Evolutionary conservation across 257 asterid genomes (phyloP).

Genomic region (Solanum boliviense): DNA sequence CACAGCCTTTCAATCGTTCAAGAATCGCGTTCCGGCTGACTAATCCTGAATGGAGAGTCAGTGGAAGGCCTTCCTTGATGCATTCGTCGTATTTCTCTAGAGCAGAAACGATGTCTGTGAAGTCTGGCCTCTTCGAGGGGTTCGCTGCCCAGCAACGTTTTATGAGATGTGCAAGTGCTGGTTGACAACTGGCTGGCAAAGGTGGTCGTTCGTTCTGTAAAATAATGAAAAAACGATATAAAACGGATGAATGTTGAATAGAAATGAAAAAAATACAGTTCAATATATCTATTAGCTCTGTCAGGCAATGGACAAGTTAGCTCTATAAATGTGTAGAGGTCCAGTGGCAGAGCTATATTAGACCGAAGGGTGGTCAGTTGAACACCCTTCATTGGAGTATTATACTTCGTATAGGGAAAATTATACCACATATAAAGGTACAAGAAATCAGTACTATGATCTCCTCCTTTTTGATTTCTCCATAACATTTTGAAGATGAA

Average conservation of each 20-base stretch:
- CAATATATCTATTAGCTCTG: not conserved
- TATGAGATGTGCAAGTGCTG: slow-evolving; percentile 76
- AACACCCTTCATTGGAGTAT: accelerated
- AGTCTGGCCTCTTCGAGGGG: slow-evolving; percentile 84
- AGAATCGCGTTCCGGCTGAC: slow-evolving; percentile 47
- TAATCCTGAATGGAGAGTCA: slow-evolving; percentile 48
- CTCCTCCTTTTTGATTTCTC: not conserved
- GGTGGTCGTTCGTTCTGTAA: slow-evolving; percentile 91
- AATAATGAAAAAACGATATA: not conserved
- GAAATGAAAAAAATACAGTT: not conserved
- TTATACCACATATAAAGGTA: not conserved
- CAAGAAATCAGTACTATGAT: not conserved
- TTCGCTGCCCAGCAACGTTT: slow-evolving; percentile 80
- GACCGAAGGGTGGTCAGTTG: not conserved
- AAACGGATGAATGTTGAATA: not conserved
- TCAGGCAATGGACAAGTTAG: not conserved
- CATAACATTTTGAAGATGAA: not conserved
- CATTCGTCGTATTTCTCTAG: slow-evolving; percentile 74
- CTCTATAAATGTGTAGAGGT: not conserved
- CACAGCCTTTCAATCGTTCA: slow-evolving; percentile 69
- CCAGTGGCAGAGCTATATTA: not conserved
- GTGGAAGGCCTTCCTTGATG: slow-evolving; percentile 75
- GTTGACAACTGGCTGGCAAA: slow-evolving; percentile 76
- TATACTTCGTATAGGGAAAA: not conserved
- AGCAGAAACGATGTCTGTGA: slow-evolving; percentile 56